Evolutionary conservation across 106 monocot species (phyloP).

Genomic region (Amphibolis antarctica): DNA sequence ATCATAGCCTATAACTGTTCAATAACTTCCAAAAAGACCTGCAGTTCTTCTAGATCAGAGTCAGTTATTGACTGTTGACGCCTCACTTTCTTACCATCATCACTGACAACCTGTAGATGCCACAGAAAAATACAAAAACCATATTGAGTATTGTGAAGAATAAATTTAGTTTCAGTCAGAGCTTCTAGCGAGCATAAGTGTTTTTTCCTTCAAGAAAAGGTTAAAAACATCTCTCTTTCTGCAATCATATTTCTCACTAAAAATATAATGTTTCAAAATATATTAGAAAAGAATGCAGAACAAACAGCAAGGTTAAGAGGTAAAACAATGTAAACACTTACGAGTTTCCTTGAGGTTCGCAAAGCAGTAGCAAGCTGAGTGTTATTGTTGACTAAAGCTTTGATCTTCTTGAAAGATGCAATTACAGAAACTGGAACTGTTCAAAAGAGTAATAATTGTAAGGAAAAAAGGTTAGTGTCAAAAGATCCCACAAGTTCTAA

Average conservation of each 20-base stretch:
- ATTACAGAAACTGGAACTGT: slow-evolving; percentile 89
- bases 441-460: slow-evolving; percentile 11
- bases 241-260: background rate
- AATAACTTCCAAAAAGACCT: slow-evolving; percentile 6
- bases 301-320: background rate
- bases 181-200: background rate
- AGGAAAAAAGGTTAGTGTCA: too few relatives aligned
- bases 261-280: background rate
- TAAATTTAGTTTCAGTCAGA: background rate
- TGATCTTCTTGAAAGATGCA: slow-evolving; percentile 95
- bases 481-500: too few relatives aligned
- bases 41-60: slow-evolving; percentile 46
- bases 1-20: background rate
- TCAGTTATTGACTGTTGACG: slow-evolving; percentile 69
- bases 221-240: too few relatives aligned
- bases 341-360: slow-evolving; percentile 80
- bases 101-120: slow-evolving; percentile 60
- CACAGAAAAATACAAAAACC: background rate
- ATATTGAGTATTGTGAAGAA: background rate
- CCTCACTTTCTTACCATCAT: slow-evolving; percentile 95
- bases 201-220: too few relatives aligned
- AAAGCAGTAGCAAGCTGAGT: slow-evolving; percentile 71
- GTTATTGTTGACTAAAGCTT: slow-evolving; percentile 60
- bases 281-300: background rate
- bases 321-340: slow-evolving; percentile 26